Evolutionary conservation across 2,329 filamentous ascomycete species (phyloP), one percentile per base, ranked within the genome.

Genomic region (Fusarium nanum): DNA sequence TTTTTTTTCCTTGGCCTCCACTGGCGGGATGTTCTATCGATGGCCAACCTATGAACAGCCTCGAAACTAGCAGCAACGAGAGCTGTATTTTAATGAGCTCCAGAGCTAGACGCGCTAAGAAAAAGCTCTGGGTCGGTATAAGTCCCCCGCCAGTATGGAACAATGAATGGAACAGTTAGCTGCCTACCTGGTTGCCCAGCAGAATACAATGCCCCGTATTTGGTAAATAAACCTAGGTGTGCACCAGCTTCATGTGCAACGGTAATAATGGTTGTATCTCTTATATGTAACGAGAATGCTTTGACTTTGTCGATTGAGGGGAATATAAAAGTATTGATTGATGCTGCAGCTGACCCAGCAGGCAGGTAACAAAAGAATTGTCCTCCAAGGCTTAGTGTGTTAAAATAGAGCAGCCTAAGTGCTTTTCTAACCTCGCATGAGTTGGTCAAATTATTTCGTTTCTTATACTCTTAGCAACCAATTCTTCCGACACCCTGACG

Each of bases 1-100:
- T 61, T 70, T 68, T 71, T 68, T 52, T 48, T 40, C 45, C 45
- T 50, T 54, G 62, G 48, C 47, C 64, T 63, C 47, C 56, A 62
- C 58, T 56, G 53, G 58, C 49, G 57, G 58, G 44, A 49, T 64
- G 41, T 34, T 67, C 25, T 45, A 44, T 20, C 22, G 22, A 18
- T 25, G 49, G 18, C 18, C 34, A 22, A 20, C 65, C 64, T 67
- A 70, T 66, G 32, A 47, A 47, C 47, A 46, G 25, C 37, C 48
- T 40, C 25, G 23, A 60, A 48, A 40, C 41, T 30, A 14, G 27
- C 16, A 70, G 49, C 49, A 44, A 34, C 14, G 20, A 44, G 32
- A 60, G 61, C 61, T 66, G 30, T 23, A 37, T 44, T 44, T 53
- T 45, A 25, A 63, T 67, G 63, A 55, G 54, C 67, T 64, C 27